phyloP scores from a whole-genome alignment of 2,329 filamentous ascomycete genomes.

The Botryosphaeria dothidea region DNA sequence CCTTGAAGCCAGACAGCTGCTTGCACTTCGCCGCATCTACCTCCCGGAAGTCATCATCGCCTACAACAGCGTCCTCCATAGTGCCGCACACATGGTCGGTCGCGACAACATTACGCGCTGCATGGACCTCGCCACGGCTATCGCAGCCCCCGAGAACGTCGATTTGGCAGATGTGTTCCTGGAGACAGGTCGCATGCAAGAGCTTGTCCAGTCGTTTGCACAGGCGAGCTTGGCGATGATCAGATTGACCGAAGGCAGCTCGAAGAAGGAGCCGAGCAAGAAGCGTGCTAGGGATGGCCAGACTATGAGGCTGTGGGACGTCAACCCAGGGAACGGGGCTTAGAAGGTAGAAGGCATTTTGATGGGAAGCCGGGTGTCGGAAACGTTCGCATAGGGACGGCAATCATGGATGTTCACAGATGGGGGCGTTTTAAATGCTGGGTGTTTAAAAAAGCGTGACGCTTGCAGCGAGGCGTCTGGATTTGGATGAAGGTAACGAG shows the following conservation, averaged over 20 bases:
- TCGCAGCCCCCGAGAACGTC: constrained; percentile 54
- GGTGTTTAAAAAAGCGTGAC: not conserved
- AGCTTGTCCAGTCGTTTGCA: constrained; percentile 64
- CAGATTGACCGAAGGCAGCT: constrained; percentile 14
- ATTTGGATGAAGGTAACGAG: not conserved
- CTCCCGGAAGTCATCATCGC: constrained; percentile 83
- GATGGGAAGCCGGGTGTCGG: not conserved
- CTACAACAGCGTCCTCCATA: constrained; percentile 79
- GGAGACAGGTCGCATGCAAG: constrained; percentile 44
- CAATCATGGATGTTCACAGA: not conserved
- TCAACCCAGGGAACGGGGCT: not conserved
- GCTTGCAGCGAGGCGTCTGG: constrained; percentile 13
- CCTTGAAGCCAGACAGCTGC: constrained; percentile 61
- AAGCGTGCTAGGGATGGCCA: constrained; percentile 11
- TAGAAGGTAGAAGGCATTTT: not conserved
- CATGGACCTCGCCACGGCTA: constrained; percentile 78
- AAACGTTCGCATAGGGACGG: not conserved
- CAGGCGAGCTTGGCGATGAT: constrained; percentile 72
- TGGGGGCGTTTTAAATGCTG: not conserved
- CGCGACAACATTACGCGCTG: constrained; percentile 78
- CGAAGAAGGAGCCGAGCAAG: constrained; percentile 10
- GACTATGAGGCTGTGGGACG: constrained; percentile 17
- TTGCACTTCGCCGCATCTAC: constrained; percentile 71
- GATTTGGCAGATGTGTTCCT: constrained; percentile 41
- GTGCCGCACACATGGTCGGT: constrained; percentile 71